Evolutionary conservation across 2,329 filamentous ascomycete species (phyloP).

Genomic region (Didymella sp.): DNA sequence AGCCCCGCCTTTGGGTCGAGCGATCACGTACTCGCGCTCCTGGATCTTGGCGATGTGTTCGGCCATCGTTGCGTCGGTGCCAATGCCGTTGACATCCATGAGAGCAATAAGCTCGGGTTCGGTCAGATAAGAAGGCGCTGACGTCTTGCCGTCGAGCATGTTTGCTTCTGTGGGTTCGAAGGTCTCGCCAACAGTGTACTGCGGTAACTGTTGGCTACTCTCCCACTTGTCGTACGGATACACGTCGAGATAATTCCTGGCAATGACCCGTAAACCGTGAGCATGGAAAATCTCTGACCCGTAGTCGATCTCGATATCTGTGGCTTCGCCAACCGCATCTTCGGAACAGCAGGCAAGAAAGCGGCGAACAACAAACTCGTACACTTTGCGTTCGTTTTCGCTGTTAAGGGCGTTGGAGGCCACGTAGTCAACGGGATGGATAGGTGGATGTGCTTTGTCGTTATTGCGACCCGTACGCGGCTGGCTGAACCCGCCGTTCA

Average conservation of each 20-base stretch:
- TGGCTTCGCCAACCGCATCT: conserved; percentile 85
- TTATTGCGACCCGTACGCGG: conserved; percentile 87
- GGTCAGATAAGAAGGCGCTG: conserved; percentile 83
- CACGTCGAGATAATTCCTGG: conserved; percentile 92
- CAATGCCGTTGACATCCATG: conserved; percentile 99
- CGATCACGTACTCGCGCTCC: conserved; percentile 82
- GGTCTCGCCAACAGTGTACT: conserved; percentile 77
- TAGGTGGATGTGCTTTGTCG: conserved; percentile 96
- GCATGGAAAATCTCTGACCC: conserved; percentile 83
- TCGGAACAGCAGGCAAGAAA: conserved; percentile 97
- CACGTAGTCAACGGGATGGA: conserved; percentile 91
- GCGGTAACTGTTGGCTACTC: conserved; percentile 80
- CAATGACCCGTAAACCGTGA: conserved; percentile 82
- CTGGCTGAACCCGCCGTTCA: conserved; percentile 78
- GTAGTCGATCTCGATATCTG: conserved; percentile 83
- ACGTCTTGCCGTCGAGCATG: conserved; percentile 90
- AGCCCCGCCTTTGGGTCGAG: conserved; percentile 58
- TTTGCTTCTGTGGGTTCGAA: conserved; percentile 90
- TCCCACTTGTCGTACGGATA: conserved; percentile 98
- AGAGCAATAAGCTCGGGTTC: conserved; percentile 94
- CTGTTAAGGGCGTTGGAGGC: conserved; percentile 65
- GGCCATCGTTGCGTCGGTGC: conserved; percentile 98
- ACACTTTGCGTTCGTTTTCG: conserved; percentile 75
- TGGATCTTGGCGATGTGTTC: conserved; percentile 98
- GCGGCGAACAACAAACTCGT: conserved; percentile 89